A percentile compares a stretch with the other conserved stretches of the same genome.
Evolutionary conservation across 345 rosid species (phyloP).

Genomic region (Eucalyptus curtisii): DNA sequence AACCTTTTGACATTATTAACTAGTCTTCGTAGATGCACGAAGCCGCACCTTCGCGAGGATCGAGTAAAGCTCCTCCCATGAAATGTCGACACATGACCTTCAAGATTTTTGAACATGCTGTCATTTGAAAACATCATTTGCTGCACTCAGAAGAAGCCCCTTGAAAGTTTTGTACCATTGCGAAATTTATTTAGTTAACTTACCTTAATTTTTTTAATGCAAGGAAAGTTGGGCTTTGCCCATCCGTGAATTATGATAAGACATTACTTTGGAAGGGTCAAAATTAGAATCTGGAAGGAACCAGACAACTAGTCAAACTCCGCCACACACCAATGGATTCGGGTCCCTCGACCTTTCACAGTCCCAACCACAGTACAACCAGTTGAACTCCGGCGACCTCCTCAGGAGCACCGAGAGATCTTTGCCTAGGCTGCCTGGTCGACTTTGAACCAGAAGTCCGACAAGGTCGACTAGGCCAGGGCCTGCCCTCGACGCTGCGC

Average conservation of each 20-base stretch:
- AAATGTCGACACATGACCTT: neutral
- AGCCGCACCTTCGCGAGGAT: neutral
- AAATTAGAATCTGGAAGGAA: neutral
- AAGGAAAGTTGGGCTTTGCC: neutral
- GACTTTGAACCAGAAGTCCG: neutral
- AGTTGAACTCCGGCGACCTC: neutral
- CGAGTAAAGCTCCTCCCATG: neutral
- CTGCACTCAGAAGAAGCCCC: neutral
- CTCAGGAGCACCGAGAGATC: neutral
- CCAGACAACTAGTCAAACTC: neutral
- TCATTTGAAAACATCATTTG: neutral
- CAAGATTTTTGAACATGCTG: neutral
- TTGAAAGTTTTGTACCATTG: neutral
- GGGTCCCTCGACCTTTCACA: neutral
- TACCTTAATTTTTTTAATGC: neutral
- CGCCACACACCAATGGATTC: neutral
- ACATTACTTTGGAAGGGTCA: neutral
- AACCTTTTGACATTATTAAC: neutral
- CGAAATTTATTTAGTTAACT: neutral
- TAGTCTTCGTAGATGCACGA: neutral
- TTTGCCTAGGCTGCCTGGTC: neutral
- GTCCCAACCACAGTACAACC: neutral
- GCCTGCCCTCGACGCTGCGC: neutral
- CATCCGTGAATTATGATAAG: neutral
- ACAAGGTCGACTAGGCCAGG: neutral